These are phyloP conservation scores for Lipomyces spencermartinsiae DNA, from an alignment of 805 yeast species.

Conservation along the genomic window DNA sequence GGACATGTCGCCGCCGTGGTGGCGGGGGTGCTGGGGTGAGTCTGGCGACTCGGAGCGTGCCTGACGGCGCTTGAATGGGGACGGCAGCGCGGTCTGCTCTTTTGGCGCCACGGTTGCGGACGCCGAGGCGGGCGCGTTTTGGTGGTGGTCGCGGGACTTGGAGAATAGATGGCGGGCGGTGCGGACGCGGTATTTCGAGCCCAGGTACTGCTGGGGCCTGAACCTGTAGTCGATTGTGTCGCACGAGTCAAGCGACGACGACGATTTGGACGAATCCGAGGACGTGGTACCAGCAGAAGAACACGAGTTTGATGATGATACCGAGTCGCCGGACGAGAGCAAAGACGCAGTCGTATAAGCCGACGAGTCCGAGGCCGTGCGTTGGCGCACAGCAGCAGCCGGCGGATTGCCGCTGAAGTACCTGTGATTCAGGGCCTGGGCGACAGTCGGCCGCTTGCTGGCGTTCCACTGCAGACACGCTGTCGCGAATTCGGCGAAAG, in stretches of 20 bases:
- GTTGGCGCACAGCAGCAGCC: neutral
- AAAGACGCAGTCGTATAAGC: neutral
- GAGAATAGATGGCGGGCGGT: neutral
- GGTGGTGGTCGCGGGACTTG: neutral
- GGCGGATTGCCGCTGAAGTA: slow-evolving; percentile 21
- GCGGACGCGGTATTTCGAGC: neutral
- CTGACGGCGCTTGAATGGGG: neutral
- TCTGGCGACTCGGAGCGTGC: neutral
- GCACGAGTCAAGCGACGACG: neutral
- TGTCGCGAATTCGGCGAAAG: slow-evolving; percentile 23
- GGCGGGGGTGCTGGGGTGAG: neutral
- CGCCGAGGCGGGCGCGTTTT: neutral
- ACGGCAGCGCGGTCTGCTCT: neutral
- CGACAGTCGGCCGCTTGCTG: slow-evolving; percentile 40
- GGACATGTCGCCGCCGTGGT: no score
- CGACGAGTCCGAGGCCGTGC: neutral
- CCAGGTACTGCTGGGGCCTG: neutral
- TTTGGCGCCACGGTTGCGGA: neutral
- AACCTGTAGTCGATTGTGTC: neutral
- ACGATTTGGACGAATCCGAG: neutral
- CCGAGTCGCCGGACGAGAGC: neutral
- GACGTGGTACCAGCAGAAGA: neutral
- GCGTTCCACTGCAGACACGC: slow-evolving; percentile 82
- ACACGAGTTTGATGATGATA: neutral
- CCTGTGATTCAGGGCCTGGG: slow-evolving; percentile 28